Percentiles rank a stretch among this genome's conserved stretches.
These are phyloP conservation scores for Bruguiera parviflora DNA, from an alignment of 345 rosid species.

Conservation along the genomic window DNA sequence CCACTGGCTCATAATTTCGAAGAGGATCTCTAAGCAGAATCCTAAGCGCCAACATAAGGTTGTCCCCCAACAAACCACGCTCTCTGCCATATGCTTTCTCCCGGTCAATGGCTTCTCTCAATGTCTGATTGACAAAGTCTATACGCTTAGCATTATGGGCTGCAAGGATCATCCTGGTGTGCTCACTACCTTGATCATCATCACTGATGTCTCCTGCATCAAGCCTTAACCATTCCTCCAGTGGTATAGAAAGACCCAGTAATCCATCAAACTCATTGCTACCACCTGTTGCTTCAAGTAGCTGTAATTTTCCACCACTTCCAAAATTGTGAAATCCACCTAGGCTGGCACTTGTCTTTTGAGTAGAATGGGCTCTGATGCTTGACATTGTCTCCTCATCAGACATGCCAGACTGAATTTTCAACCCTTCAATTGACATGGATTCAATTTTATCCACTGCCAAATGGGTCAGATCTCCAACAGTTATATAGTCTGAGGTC, in stretches of 20 bases:
- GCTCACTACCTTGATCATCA: slow-evolving; percentile 36
- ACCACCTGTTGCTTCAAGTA: slow-evolving; percentile 22
- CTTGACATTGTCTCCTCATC: slow-evolving; percentile 51
- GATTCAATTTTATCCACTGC: slow-evolving; percentile 51
- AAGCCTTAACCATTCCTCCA: slow-evolving; percentile 66
- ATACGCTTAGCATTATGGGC: slow-evolving; percentile 41
- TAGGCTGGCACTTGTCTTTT: slow-evolving; percentile 13
- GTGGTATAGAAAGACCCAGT: slow-evolving; percentile 41
- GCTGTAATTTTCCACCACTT: slow-evolving; percentile 18
- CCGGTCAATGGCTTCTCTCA: slow-evolving; percentile 15
- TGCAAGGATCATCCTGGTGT: slow-evolving; percentile 21
- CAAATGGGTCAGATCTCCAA: slow-evolving; percentile 37
- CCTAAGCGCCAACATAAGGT: slow-evolving; percentile 49
- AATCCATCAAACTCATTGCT: slow-evolving; percentile 32
- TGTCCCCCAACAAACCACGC: slow-evolving; percentile 36
- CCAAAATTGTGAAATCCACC: slow-evolving; percentile 16
- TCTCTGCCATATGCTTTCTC: slow-evolving; percentile 26
- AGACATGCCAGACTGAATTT: slow-evolving; percentile 63
- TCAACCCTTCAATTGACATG: slow-evolving; percentile 59
- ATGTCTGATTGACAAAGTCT: slow-evolving; percentile 23
- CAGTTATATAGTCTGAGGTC: slow-evolving; percentile 26
- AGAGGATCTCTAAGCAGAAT: slow-evolving; percentile 68
- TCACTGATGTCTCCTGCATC: slow-evolving; percentile 34
- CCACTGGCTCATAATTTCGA: slow-evolving; percentile 63
- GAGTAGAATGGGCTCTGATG: slow-evolving; percentile 25